Evolutionary conservation across 129 eudicot species (phyloP), one percentile per base, ranked within the genome.

Genomic region (Flaveria ramosissima): DNA sequence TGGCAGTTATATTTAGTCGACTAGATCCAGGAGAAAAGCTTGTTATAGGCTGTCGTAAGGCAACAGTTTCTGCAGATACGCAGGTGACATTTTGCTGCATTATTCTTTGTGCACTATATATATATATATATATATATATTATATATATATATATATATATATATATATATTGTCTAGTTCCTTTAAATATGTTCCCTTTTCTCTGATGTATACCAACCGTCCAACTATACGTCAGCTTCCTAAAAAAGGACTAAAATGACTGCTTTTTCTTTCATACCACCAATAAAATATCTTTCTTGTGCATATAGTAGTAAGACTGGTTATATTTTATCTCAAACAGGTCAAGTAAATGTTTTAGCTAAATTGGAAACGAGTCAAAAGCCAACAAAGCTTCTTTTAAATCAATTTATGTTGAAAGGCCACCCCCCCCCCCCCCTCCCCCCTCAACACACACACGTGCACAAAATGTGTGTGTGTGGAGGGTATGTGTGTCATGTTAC

Each of bases 1-100:
- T 16, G 10, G 10, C 43, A 62, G 68, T 62, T 15, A 62, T 15
- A 62, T 65, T 65, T 14, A 36, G 70, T 14, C 70, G 70, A 65
- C 14, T 65, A 12, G 70, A 65, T 10, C 70, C 70, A 10, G 70
- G 14, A 65, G 70, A 14, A 65, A 65, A 65, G 15, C 70, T 65
- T 65, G 17, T 65, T 32, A 65, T 65, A 14, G 70, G 46, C 4
- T 65, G 11, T 6, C 70, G 47, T 8, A 65, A 65, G 70, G 70
- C 48, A 2, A 4, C 70, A n/a, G 7, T 7, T 16, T 1, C 14
- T 36, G 15, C 70, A 13, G 10, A 6, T 36, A 8, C 14, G 14
- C 70, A 65, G 48, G 70, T 65, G 24, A 7, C 8, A n/a, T 17
- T 17, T 51, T 51, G 57, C 57, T 14, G 57, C 57, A 3, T 51